phyloP scores from a whole-genome alignment of 306 rosid species.

The Aeschynomene evenia region DNA sequence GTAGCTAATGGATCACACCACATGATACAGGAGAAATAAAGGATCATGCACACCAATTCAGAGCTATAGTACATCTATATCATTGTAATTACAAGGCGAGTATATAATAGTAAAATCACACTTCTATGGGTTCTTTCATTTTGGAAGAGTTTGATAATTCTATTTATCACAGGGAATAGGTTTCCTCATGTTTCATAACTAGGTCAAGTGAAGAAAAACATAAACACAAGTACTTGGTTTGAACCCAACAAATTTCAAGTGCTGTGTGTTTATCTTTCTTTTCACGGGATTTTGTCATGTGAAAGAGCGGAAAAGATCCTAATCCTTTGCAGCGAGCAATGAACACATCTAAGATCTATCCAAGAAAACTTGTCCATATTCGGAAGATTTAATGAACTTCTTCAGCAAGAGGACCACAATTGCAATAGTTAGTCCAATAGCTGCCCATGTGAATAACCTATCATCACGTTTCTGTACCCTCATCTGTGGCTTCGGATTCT shows the following conservation, averaged over 20 bases:
- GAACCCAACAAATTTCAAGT: neutral
- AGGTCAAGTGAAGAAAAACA: neutral
- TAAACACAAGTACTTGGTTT: neutral
- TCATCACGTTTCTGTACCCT: constrained; percentile 66
- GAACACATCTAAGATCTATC: constrained; percentile 55
- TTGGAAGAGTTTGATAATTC: constrained; percentile 26
- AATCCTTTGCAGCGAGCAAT: neutral
- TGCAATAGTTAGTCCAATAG: constrained; percentile 83
- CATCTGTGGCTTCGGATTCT: constrained; percentile 45
- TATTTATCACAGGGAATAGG: neutral
- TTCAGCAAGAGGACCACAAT: constrained; percentile 73
- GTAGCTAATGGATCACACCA: neutral
- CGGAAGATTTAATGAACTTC: constrained; percentile 74
- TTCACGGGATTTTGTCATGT: neutral
- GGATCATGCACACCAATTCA: constrained; percentile 6
- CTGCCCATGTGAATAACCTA: constrained; percentile 79
- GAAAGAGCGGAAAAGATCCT: neutral
- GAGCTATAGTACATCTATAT: constrained; percentile 29
- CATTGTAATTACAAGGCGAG: constrained; percentile 24
- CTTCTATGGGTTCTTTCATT: constrained; percentile 11
- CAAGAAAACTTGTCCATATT: constrained; percentile 66
- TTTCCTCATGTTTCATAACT: neutral
- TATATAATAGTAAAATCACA: neutral
- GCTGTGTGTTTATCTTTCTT: neutral
- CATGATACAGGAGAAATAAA: neutral